These are phyloP conservation scores for Xylaria multiplex DNA, from an alignment of 2,329 filamentous ascomycete genomes.

Conservation along the genomic window DNA sequence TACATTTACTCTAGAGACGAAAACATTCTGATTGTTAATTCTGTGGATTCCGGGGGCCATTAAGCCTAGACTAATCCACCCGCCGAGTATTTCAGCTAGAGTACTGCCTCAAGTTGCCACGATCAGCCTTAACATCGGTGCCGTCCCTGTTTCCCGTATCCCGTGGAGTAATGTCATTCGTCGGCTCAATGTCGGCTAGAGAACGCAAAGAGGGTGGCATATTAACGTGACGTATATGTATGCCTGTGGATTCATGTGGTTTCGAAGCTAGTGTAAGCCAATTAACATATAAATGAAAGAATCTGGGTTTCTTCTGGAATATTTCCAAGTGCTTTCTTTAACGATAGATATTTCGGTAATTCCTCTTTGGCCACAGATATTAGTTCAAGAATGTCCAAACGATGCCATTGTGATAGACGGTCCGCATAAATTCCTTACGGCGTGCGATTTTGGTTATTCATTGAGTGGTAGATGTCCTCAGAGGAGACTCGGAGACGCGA, in stretches of 20 bases:
- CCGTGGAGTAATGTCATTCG: background rate
- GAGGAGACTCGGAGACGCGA: too few species aligned
- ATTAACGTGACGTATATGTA: background rate
- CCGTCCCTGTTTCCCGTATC: background rate
- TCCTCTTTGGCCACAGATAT: background rate
- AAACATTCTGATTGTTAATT: slow-evolving; percentile 19
- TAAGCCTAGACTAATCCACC: slow-evolving; percentile 25
- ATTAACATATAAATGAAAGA: background rate
- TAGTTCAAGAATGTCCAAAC: background rate
- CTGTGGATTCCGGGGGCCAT: slow-evolving; percentile 17
- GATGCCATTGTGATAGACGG: background rate
- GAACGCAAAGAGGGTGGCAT: background rate
- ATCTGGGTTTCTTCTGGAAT: background rate
- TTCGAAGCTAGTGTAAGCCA: background rate
- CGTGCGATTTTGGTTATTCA: background rate
- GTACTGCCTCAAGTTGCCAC: background rate
- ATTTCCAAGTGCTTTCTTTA: slow-evolving; percentile 3
- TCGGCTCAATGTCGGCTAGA: background rate
- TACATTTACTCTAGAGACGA: too few species aligned
- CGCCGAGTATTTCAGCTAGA: background rate
- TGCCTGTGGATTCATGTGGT: background rate
- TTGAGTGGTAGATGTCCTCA: too few species aligned
- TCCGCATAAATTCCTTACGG: background rate
- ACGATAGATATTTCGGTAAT: background rate
- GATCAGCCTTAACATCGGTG: background rate